Percentiles rank a stretch among this genome's conserved stretches.
Conservation (phyloP, 768 basidiomycete species). For the Agrocybe chaxingu region DNA sequence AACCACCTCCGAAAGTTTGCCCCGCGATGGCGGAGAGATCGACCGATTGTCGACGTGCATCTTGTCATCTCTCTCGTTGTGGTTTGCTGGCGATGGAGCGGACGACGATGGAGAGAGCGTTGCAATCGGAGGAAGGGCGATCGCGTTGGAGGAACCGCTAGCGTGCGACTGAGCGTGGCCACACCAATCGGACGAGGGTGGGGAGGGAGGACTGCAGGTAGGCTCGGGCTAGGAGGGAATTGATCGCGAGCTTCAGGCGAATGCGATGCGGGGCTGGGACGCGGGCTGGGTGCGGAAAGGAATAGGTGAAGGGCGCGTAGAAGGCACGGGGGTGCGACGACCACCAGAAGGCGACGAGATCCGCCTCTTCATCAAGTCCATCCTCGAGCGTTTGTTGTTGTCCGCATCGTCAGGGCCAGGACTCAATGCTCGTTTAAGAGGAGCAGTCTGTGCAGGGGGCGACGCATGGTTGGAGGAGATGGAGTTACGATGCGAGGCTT, state of each 20-base stretch:
- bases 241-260: constrained; percentile 65
- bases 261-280: constrained; percentile 63
- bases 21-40: constrained; percentile 46
- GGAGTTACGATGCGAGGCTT: constrained; percentile 58
- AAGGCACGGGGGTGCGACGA: constrained; percentile 49
- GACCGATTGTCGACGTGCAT: constrained; percentile 55
- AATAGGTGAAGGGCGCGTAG: constrained; percentile 65
- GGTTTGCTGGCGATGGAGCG: constrained; percentile 45
- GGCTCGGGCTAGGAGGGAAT: constrained; percentile 51
- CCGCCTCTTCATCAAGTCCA: constrained; percentile 51
- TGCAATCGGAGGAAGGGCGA: constrained; percentile 68
- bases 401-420: constrained; percentile 56
- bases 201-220: constrained; percentile 64
- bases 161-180: constrained; percentile 40
- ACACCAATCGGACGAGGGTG: constrained; percentile 71
- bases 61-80: constrained; percentile 46
- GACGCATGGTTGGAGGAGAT: constrained; percentile 67
- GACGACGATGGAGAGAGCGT: constrained; percentile 63
- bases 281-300: constrained; percentile 72
- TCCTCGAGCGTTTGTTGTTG: constrained; percentile 57
- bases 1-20: constrained; percentile 52
- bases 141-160: constrained; percentile 29
- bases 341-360: constrained; percentile 51
- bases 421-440: constrained; percentile 68
- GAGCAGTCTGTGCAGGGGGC: constrained; percentile 44